Conservation (phyloP, 257 asterid species). For the Solanum bulbocastanum region DNA sequence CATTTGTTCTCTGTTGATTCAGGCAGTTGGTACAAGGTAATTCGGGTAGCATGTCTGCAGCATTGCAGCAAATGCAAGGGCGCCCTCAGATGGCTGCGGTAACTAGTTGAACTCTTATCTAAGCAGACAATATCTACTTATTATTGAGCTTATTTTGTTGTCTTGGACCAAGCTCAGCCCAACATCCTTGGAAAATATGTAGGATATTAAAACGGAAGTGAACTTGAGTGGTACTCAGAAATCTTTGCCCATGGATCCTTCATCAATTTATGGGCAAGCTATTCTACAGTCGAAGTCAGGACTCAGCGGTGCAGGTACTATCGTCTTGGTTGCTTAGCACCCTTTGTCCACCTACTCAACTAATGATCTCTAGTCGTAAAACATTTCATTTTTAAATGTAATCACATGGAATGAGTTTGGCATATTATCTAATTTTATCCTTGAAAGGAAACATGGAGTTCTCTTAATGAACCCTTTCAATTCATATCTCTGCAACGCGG, state of each 20-base stretch:
- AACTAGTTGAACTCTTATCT: conserved; percentile 9
- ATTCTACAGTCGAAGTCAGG: conserved; percentile 95
- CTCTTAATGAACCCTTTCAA: background rate
- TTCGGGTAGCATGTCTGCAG: conserved; percentile 80
- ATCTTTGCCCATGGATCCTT: conserved; percentile 79
- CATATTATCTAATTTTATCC: background rate
- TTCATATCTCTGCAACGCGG: background rate
- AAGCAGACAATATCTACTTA: background rate
- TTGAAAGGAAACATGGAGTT: background rate
- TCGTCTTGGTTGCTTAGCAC: background rate
- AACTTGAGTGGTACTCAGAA: conserved; percentile 63
- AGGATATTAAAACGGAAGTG: conserved; percentile 82
- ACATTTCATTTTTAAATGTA: background rate
- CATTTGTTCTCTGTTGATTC: conserved; percentile 24
- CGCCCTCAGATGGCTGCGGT: conserved; percentile 73
- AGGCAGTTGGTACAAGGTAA: conserved; percentile 89
- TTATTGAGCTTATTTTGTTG: background rate
- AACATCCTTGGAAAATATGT: conserved; percentile 7
- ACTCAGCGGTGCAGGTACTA: conserved; percentile 79
- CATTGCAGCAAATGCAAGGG: conserved; percentile 98
- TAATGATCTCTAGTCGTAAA: background rate
- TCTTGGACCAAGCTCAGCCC: conserved; percentile 9
- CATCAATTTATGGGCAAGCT: conserved; percentile 88
- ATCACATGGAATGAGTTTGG: background rate
- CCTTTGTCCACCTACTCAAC: background rate